Conservation (phyloP, 169 alveolate genomes). For the Plasmodium sp. region DNA sequence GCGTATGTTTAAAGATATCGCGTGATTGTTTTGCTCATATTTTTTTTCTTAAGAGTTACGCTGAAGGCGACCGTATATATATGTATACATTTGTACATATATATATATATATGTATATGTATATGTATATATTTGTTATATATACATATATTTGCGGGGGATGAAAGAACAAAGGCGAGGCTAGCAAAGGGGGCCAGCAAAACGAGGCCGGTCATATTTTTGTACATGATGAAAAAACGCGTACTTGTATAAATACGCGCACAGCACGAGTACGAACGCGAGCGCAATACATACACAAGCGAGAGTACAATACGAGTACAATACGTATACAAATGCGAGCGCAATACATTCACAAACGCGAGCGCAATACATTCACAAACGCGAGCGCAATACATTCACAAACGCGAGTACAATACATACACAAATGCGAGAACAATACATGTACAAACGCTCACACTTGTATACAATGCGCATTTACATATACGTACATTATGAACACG, state of each 20-base stretch:
- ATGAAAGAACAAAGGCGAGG: background rate
- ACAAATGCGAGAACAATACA: no score
- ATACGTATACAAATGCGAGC: background rate
- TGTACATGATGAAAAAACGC: background rate
- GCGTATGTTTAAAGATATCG: background rate
- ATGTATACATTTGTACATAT: no score
- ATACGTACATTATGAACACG: background rate
- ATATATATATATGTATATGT: background rate
- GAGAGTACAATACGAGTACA: no score
- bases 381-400: no score
- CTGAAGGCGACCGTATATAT: background rate
- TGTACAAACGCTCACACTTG: background rate
- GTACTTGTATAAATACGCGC: background rate
- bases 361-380: background rate
- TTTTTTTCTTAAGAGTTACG: background rate
- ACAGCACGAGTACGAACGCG: background rate
- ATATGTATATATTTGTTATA: background rate
- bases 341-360: background rate
- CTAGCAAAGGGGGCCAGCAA: background rate
- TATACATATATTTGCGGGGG: background rate
- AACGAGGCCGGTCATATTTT: background rate
- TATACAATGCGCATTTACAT: background rate
- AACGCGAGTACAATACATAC: no score
- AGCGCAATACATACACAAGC: no score
- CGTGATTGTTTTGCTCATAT: background rate